Conservation (phyloP, 768 basidiomycete species). For the Mycena rebaudengoi region DNA sequence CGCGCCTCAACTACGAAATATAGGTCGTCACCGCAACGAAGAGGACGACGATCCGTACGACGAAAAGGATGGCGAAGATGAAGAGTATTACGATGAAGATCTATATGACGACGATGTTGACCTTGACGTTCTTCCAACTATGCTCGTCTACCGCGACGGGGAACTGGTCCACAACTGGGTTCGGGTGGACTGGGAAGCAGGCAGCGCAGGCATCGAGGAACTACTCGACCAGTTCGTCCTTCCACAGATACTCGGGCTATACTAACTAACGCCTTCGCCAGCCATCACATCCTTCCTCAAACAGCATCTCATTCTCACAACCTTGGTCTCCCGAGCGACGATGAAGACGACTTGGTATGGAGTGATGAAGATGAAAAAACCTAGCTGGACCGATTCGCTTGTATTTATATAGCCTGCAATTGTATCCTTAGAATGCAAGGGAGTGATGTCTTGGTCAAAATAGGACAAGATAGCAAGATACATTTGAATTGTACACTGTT, state of each 20-base stretch:
- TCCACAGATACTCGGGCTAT: constrained; percentile 32
- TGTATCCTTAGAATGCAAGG: no score
- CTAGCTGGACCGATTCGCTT: no score
- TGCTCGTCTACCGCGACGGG: constrained; percentile 81
- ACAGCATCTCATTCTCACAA: constrained; percentile 44
- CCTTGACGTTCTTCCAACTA: constrained; percentile 80
- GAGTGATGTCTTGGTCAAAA: no score
- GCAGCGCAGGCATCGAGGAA: constrained; percentile 71
- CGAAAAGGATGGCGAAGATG: constrained; percentile 42
- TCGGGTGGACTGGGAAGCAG: constrained; percentile 87
- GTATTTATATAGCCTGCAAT: no score
- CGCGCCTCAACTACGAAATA: constrained; percentile 22
- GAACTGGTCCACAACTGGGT: constrained; percentile 92
- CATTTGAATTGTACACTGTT: neutral
- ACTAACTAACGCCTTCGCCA: constrained; percentile 30
- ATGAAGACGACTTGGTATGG: constrained; percentile 61
- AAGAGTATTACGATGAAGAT: constrained; percentile 50
- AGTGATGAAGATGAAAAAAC: constrained; percentile 63
- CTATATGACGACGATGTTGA: constrained; percentile 73
- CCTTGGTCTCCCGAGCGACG: constrained; percentile 59
- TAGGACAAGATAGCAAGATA: neutral
- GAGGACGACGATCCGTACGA: constrained; percentile 60
- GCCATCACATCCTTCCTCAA: constrained; percentile 51
- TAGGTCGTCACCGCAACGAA: constrained; percentile 32
- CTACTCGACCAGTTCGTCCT: constrained; percentile 65